A percentile compares a stretch with the other conserved stretches of the same genome.
These are phyloP conservation scores for Mycena amicta DNA, from an alignment of 768 basidiomycete genomes.

Conservation along the genomic window DNA sequence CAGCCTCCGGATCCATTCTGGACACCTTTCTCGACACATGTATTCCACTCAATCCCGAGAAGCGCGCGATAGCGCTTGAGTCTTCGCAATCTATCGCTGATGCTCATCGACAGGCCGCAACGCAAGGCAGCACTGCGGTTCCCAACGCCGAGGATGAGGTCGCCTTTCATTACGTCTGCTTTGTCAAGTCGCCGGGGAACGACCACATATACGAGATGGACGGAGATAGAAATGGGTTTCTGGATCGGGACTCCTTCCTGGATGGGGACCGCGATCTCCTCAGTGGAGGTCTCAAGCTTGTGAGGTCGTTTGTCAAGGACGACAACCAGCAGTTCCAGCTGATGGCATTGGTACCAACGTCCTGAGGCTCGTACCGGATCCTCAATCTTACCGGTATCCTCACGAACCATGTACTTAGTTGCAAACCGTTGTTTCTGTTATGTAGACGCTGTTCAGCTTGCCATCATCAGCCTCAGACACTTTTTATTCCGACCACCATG, in stretches of 20 bases:
- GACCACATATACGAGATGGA: slow-evolving; percentile 38
- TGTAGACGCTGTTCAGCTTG: too few species aligned
- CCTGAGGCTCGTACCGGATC: too few species aligned
- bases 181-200: slow-evolving; percentile 32
- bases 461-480: too few species aligned
- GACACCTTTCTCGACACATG: slow-evolving; percentile 27
- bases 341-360: slow-evolving; percentile 10
- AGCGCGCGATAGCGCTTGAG: slow-evolving; percentile 35
- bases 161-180: slow-evolving; percentile 37
- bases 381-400: too few species aligned
- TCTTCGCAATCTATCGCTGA: slow-evolving; percentile 30
- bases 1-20: slow-evolving; percentile 28
- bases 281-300: slow-evolving; percentile 13
- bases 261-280: slow-evolving; percentile 27
- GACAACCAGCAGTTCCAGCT: slow-evolving; percentile 8
- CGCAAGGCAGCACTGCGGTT: slow-evolving; percentile 32
- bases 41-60: slow-evolving; percentile 28
- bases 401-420: too few species aligned
- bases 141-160: slow-evolving; percentile 34
- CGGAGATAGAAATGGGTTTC: slow-evolving; percentile 35
- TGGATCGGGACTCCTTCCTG: slow-evolving; percentile 27
- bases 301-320: not conserved
- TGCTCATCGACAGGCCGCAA: slow-evolving; percentile 33
- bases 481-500: too few species aligned
- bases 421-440: too few species aligned